A percentile compares a stretch with the other conserved stretches of the same genome.
phyloP scores from a whole-genome alignment of 163 green algal genomes.

The Trebouxia gelatinosa region DNA sequence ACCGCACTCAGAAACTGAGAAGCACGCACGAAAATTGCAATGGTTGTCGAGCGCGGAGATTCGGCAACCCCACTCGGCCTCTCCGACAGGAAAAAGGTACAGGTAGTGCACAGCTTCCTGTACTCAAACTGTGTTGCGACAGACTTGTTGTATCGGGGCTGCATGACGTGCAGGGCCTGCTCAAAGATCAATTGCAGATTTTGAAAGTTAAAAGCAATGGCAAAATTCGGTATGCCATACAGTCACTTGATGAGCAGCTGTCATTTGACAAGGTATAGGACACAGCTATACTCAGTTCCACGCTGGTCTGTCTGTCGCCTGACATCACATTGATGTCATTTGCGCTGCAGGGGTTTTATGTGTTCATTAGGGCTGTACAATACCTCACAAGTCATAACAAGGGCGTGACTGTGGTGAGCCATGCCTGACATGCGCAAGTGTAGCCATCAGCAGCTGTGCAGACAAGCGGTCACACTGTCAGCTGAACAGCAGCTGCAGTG shows the following conservation, averaged over 20 bases:
- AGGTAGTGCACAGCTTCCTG: too few species aligned
- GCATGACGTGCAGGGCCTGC: slow-evolving; percentile 61
- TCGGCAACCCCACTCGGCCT: too few species aligned
- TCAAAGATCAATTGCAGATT: slow-evolving; percentile 90
- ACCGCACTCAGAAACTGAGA: too few species aligned
- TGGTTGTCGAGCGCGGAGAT: too few species aligned
- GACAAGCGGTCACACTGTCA: neutral
- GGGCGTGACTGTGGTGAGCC: slow-evolving; percentile 80
- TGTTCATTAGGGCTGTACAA: slow-evolving; percentile 93
- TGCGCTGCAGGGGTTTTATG: slow-evolving; percentile 79
- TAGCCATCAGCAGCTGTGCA: neutral
- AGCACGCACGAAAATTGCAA: too few species aligned
- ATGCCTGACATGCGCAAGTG: neutral
- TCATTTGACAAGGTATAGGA: slow-evolving; percentile 89
- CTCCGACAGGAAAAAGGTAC: too few species aligned
- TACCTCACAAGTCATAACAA: slow-evolving; percentile 80
- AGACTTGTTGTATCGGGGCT: too few species aligned
- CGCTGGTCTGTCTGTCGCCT: neutral
- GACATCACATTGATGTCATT: neutral
- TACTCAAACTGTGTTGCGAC: too few species aligned
- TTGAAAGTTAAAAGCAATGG: slow-evolving; percentile 65
- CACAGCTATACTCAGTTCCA: too few species aligned
- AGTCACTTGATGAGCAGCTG: slow-evolving; percentile 78
- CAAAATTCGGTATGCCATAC: slow-evolving; percentile 67
- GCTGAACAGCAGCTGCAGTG: neutral